Conservation (phyloP, 768 basidiomycete genomes). For the Trametes sanguinea region DNA sequence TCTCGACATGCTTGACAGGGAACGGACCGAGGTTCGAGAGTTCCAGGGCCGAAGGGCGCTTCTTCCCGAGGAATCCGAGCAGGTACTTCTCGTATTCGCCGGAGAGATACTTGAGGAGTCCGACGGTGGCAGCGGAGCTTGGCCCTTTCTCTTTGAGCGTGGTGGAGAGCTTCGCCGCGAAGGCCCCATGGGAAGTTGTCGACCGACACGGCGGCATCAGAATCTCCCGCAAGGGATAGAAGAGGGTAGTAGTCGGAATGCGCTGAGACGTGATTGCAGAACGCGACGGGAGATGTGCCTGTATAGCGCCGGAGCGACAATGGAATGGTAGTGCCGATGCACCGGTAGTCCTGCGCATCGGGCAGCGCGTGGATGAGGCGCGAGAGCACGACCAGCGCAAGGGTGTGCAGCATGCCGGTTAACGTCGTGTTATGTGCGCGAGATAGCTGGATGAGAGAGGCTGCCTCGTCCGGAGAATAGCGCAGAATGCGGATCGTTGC, state of each 20-base stretch:
- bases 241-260: constrained; percentile 28
- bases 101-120: constrained; percentile 38
- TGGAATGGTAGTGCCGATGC: constrained; percentile 29
- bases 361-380: constrained; percentile 25
- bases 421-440: constrained; percentile 37
- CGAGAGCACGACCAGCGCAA: constrained; percentile 36
- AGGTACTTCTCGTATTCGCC: constrained; percentile 37
- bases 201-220: neutral
- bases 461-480: constrained; percentile 28
- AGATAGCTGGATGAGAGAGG: constrained; percentile 29
- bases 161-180: constrained; percentile 33
- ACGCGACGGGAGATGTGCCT: constrained; percentile 29
- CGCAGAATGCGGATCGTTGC: constrained; percentile 34
- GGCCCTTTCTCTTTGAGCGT: constrained; percentile 28
- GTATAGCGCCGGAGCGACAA: constrained; percentile 39
- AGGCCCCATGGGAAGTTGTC: constrained; percentile 32
- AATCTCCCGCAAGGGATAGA: constrained; percentile 2
- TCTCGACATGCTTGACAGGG: constrained; percentile 3
- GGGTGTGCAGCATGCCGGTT: constrained; percentile 34
- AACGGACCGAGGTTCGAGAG: constrained; percentile 43
- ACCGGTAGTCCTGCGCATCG: constrained; percentile 8
- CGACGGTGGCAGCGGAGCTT: constrained; percentile 30
- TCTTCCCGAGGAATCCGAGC: constrained; percentile 34
- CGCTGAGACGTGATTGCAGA: constrained; percentile 40
- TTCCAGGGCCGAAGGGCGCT: constrained; percentile 38